Evolutionary conservation across 2,329 filamentous ascomycete genomes (phyloP), one percentile per base, ranked within the genome.

Genomic region (Trichophyton schoenleinii): DNA sequence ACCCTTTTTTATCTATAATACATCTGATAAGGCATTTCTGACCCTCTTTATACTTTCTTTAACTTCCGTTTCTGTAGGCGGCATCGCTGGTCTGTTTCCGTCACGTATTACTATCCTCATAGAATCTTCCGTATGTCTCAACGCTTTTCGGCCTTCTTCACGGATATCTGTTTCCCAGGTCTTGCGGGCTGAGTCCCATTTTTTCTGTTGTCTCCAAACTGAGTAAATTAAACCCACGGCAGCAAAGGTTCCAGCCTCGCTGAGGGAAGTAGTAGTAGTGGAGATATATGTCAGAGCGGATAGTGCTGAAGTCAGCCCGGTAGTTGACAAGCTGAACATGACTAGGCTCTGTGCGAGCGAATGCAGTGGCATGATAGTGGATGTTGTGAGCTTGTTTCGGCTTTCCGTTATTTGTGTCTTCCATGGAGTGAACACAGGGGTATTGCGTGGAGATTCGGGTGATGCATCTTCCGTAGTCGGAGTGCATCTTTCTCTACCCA

Each of bases 261-360:
- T 84, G 1, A 81, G 61, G 0, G 78, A 78, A 6, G 79, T 76
- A 0, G 79, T 74, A 0, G 79, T 76, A 7, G 79, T 68, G 15
- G 81, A 83, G 18, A 82, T 65, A 69, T 82, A 84, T 2, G 83
- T 76, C 61, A 85, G 77, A 0, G 74, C 78, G 0, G 80, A 81
- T 1, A 85, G 75, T 0, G 80, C 81, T 9, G 79, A 77, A 0
- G 82, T 81, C 2, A 88, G 75, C 3, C 84, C 83, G 0, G 88
- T 87, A 0, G 89, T 89, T 59, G 85, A 87, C 0, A 89, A 75
- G 0, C 88, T 88, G 68, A 91, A 85, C 3, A 95, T 71, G 3
- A 96, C 84, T 1, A 91, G 81, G 61, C 80, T 83, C 72, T 91
- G 87, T 0, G 87, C 87, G 0, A 89, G 77, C 1, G 87, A 84